These are phyloP conservation scores for Sergeia podlipaevii DNA, from an alignment of 208 protist genomes.

Conservation along the genomic window DNA sequence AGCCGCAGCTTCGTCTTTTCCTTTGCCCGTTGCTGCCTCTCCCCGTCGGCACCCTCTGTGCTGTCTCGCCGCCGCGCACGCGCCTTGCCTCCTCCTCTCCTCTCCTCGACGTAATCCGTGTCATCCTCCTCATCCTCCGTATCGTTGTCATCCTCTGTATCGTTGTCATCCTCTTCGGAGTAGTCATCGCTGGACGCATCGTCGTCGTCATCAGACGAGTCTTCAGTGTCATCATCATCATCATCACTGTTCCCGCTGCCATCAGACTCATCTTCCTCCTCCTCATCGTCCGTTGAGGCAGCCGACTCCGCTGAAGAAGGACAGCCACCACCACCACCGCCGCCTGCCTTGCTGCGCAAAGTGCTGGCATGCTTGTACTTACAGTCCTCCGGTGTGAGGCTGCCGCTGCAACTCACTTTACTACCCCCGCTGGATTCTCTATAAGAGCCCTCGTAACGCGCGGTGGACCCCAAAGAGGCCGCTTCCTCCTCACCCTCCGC, in stretches of 20 bases:
- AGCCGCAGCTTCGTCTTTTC: conserved; percentile 20
- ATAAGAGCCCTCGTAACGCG: too few relatives aligned
- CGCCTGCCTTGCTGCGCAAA: too few relatives aligned
- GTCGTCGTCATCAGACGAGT: neutral
- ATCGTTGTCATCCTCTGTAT: conserved; percentile 12
- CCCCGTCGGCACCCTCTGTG: conserved; percentile 3
- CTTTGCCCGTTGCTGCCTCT: conserved; percentile 5
- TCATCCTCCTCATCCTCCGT: conserved; percentile 18
- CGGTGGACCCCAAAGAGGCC: too few relatives aligned
- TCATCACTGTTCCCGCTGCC: neutral
- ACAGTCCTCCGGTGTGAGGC: too few relatives aligned
- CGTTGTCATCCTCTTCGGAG: conserved; percentile 15
- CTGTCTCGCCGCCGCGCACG: conserved; percentile 15
- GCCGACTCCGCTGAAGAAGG: too few relatives aligned
- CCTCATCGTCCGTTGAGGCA: neutral
- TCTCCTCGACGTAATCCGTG: conserved; percentile 6
- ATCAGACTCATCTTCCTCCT: conserved; percentile 1
- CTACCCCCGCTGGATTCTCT: too few relatives aligned
- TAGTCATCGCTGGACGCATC: conserved; percentile 3
- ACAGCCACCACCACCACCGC: too few relatives aligned
- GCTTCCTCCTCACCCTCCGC: too few relatives aligned
- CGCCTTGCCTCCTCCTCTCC: conserved; percentile 8
- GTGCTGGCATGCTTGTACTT: too few relatives aligned
- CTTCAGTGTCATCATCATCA: conserved; percentile 1
- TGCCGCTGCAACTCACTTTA: too few relatives aligned